Evolutionary conservation across 2,329 filamentous ascomycete genomes (phyloP), one percentile per base, ranked within the genome.

Genomic region (Arachnomyces sp.): DNA sequence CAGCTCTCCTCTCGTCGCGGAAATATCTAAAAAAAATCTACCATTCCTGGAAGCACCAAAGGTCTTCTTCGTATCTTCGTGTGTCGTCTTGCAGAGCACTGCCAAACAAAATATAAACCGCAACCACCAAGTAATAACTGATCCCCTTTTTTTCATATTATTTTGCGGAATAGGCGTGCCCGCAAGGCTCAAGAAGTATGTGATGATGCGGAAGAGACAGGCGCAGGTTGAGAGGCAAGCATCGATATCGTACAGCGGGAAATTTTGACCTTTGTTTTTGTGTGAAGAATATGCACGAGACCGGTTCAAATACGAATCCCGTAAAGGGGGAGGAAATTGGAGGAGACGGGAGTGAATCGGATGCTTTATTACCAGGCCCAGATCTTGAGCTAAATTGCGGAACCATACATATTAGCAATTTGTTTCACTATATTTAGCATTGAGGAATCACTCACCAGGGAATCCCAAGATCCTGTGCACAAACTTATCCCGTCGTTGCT

Each of bases 401-500:
- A 40, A 35, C 34, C 28, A 30, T 6, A 34, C 37, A 40, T 28
- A 42, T 57, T 47, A 57, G 52, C 45, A 39, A 8, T 18, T 39
- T 14, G 30, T 31, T 38, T 39, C 28, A 34, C 16, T 36, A 28
- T 17, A 30, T 31, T 40, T 38, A 17, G 11, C 30, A 16, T 35
- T 25, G 28, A 30, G 25, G 39, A 14, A 39, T 50, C 41, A 77
- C 87, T 72, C 78, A 96, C 92, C 75, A 95, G 77, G 58, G 92
- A 95, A 72, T 98, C 92, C 92, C 92, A 98, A 53, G 92, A 98
- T 66, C 92, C 92, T 60, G 92, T 98, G 78, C 92, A 96, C 72
- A 98, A 75, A 73, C 90, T 96, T 72, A 96, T 95, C 48, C 90
- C 92, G 62, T 98, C 92, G 66, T 96, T 96, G 75, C 90, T 96